Percentiles rank a stretch among this genome's conserved stretches.
Conservation (phyloP, 148 eudicot species). For the Persicaria tinctoria region DNA sequence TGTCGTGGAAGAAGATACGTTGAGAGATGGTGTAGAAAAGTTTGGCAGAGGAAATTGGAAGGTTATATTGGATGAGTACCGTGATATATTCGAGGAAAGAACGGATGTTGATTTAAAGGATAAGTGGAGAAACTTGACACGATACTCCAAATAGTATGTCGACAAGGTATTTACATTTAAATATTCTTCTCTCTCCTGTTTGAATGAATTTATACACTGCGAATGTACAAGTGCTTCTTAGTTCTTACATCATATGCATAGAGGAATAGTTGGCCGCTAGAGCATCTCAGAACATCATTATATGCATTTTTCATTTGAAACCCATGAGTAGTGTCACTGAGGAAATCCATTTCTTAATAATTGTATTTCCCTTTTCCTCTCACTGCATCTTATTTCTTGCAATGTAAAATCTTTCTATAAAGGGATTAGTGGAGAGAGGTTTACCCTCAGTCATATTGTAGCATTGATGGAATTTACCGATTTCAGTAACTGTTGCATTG, state of each 20-base stretch:
- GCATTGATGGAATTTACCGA: neutral
- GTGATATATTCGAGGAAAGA: constrained; percentile 45
- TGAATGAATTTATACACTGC: neutral
- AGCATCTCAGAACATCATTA: neutral
- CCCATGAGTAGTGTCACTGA: neutral
- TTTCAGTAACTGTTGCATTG: neutral
- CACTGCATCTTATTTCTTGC: neutral
- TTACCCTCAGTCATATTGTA: neutral
- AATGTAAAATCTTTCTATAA: neutral
- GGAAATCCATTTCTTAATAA: neutral
- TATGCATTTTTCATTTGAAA: neutral
- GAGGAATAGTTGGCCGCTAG: neutral
- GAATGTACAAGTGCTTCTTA: neutral
- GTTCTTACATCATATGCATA: neutral
- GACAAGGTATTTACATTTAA: neutral
- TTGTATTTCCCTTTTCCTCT: neutral
- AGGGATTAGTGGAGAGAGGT: neutral
- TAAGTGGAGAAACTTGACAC: constrained; percentile 77
- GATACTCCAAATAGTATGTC: neutral
- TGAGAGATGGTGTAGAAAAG: constrained; percentile 56
- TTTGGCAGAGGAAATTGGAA: constrained; percentile 69
- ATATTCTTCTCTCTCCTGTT: neutral
- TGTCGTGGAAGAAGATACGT: constrained; percentile 53
- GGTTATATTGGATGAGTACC: constrained; percentile 28
- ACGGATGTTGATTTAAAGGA: constrained; percentile 80